Evolutionary conservation across 2,329 filamentous ascomycete species (phyloP), one percentile per base, ranked within the genome.

Genomic region (Botrytis aclada): DNA sequence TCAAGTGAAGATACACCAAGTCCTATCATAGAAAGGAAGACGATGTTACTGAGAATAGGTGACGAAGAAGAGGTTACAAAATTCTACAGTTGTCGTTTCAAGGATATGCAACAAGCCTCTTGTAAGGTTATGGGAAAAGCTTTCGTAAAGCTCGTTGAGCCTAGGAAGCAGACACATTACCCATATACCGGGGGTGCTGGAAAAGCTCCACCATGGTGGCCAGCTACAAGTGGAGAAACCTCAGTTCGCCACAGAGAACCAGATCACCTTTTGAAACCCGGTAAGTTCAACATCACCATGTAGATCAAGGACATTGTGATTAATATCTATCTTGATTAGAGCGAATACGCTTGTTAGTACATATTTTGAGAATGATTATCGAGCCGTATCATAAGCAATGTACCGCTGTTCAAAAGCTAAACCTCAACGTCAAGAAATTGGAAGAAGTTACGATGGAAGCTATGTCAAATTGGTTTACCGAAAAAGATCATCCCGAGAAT

Each of bases 161-260:
- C 92, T 0, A 93, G 92, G 82, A 94, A 94, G 81, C 92, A 93
- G 81, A 90, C 90, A 0, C 90, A 88, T 29, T 89, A 92, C 77
- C 92, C 92, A 0, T 94, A 94, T 78, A 92, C 89, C 1, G 85
- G 86, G n/a, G 87, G 86, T 45, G 86, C 90, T 63, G 86, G 86
- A 45, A 89, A 88, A 76, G 87, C 87, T 1, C 89, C 90, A 0
- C 86, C 87, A 69, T 92, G 90, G 90, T 92, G 90, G 90, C 90
- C 90, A 14, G 69, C 3, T 84, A 86, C 78, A 82, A 84, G 10
- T 86, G 86, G 85, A 84, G 87, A 84, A 0, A 84, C 85, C 72
- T 83, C 86, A 51, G 88, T 92, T 70, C 85, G 88, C 20, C 91
- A 93, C 80, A 91, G 88, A 78, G 92, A 94, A 81, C 92, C 92